Evolutionary conservation across 2,329 filamentous ascomycete genomes (phyloP).

Genomic region (Apiospora saccharicola): DNA sequence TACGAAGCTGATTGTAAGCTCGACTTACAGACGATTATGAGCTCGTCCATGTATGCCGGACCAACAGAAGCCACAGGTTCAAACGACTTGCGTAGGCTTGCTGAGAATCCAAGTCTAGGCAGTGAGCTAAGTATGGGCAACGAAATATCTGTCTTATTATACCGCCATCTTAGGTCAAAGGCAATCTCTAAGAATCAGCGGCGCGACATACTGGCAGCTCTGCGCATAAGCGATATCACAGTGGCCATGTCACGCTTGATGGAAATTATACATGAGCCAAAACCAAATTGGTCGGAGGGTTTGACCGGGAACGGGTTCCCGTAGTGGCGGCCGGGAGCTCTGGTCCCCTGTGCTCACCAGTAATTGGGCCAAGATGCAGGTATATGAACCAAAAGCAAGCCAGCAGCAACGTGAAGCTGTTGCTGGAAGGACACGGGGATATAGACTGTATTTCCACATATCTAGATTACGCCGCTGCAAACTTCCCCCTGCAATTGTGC

Average conservation of each 20-base stretch:
- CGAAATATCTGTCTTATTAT: no score
- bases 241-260: background rate
- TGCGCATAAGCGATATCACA: background rate
- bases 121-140: background rate
- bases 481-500: background rate
- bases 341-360: background rate
- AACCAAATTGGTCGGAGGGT: background rate
- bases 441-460: background rate
- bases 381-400: background rate
- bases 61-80: background rate
- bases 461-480: background rate
- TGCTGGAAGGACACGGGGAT: background rate
- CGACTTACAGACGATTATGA: slow-evolving; percentile 19
- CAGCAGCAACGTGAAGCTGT: background rate
- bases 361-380: background rate
- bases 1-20: slow-evolving; percentile 16
- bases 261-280: background rate
- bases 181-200: background rate
- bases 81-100: background rate
- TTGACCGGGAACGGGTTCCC: background rate
- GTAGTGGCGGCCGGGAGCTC: background rate
- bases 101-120: background rate
- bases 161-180: background rate
- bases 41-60: background rate
- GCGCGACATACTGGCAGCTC: background rate